Conservation (phyloP, 441 rosid genomes). For the Daphne laureola region DNA sequence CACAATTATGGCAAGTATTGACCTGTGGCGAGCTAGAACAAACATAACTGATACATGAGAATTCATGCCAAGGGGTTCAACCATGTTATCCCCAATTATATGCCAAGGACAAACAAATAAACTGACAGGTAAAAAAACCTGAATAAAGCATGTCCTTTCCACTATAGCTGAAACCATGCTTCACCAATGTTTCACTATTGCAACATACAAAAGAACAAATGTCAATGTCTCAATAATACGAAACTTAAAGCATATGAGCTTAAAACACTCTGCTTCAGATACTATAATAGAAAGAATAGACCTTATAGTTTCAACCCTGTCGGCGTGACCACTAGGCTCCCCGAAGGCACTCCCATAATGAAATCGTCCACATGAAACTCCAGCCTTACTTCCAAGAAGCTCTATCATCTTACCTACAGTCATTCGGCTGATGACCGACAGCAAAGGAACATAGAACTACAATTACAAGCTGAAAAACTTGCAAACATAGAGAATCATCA, state of each 20-base stretch:
- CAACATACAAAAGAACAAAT: conserved; percentile 6
- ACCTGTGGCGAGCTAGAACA: too few species aligned
- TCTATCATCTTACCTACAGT: conserved; percentile 99
- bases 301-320: conserved; percentile 83
- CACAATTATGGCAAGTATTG: too few species aligned
- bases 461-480: conserved; percentile 5
- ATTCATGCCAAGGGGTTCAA: too few species aligned
- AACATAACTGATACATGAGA: too few species aligned
- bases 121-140: conserved; percentile 31
- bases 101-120: too few species aligned
- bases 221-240: background rate
- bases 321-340: conserved; percentile 93
- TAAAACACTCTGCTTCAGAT: background rate
- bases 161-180: conserved; percentile 75
- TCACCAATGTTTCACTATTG: conserved; percentile 71
- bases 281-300: conserved; percentile 4
- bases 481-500: background rate
- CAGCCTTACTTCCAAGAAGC: conserved; percentile 95
- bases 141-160: conserved; percentile 95
- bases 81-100: too few species aligned
- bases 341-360: conserved; percentile 99
- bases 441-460: conserved; percentile 15
- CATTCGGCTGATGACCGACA: conserved; percentile 66
- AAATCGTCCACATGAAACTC: conserved; percentile 77
- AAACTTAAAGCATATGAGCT: conserved; percentile 3